Evolutionary conservation across 2,329 filamentous ascomycete species (phyloP).

Genomic region (Diaporthe amygdali): DNA sequence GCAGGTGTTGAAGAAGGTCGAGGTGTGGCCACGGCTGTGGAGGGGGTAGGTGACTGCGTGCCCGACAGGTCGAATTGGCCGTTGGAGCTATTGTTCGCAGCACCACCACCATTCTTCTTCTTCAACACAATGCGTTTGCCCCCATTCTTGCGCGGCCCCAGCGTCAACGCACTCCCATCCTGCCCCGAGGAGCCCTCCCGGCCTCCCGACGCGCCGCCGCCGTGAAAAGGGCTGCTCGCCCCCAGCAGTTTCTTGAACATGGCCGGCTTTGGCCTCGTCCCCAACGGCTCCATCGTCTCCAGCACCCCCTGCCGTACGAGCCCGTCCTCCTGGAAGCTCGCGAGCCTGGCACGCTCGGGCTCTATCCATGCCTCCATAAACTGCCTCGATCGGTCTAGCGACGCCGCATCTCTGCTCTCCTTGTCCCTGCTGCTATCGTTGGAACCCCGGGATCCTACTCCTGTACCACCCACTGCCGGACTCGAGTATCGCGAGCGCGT

Average conservation of each 20-base stretch:
- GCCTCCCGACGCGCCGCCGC: conserved; percentile 28
- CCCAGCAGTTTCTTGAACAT: conserved; percentile 58
- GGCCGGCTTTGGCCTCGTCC: conserved; percentile 69
- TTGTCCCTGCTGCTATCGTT: conserved; percentile 27
- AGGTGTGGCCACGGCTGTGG: conserved; percentile 22
- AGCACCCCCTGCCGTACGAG: conserved; percentile 77
- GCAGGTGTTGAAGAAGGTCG: conserved; percentile 19
- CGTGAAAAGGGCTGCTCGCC: conserved; percentile 23
- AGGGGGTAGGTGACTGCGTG: conserved; percentile 25
- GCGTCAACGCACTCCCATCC: conserved; percentile 5
- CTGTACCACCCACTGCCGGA: conserved; percentile 37
- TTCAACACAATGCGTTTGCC: conserved; percentile 29
- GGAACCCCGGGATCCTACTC: conserved; percentile 33
- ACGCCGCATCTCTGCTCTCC: conserved; percentile 23
- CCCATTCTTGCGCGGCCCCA: conserved; percentile 37
- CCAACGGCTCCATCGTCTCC: conserved; percentile 83
- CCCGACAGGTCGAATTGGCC: conserved; percentile 15
- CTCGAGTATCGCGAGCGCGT: conserved; percentile 64
- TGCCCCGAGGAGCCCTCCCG: conserved; percentile 9
- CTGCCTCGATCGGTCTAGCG: conserved; percentile 40
- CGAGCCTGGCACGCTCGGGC: conserved; percentile 61
- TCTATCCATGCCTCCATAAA: conserved; percentile 66
- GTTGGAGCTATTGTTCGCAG: conserved; percentile 22
- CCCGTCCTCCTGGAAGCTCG: conserved; percentile 81
- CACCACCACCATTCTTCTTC: conserved; percentile 25